These are phyloP conservation scores for Proliferodiscus dingleyae DNA, from an alignment of 2,329 filamentous ascomycete species.

Conservation along the genomic window DNA sequence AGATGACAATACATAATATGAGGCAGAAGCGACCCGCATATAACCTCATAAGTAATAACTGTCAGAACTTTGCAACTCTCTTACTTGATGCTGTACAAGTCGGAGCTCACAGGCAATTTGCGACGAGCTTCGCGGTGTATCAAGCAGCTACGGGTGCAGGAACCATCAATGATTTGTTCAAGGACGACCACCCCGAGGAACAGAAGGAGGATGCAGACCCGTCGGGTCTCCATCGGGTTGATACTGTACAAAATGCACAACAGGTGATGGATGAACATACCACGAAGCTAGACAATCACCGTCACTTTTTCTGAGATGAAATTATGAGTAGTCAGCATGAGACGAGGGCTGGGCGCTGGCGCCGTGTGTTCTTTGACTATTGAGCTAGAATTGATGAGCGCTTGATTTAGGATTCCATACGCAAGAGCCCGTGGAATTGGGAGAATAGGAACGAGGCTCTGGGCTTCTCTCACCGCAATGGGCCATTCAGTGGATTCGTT, in stretches of 20 bases:
- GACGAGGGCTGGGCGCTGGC: too few relatives aligned
- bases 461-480: too few relatives aligned
- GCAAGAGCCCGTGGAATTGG: too few relatives aligned
- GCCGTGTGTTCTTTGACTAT: too few relatives aligned
- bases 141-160: conserved; percentile 45
- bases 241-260: conserved; percentile 44
- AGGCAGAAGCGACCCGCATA: conserved; percentile 45
- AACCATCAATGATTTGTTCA: conserved; percentile 49
- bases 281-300: conserved; percentile 40
- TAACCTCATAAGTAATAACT: conserved; percentile 57
- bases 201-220: conserved; percentile 29
- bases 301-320: conserved; percentile 5
- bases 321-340: too few relatives aligned
- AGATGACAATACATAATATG: conserved; percentile 50
- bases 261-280: conserved; percentile 52
- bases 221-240: conserved; percentile 27
- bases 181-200: conserved; percentile 31
- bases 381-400: too few relatives aligned
- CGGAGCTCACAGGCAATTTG: conserved; percentile 46
- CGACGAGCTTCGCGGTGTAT: conserved; percentile 49
- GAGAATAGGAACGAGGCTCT: too few relatives aligned
- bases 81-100: conserved; percentile 51
- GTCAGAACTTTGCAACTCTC: conserved; percentile 50
- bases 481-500: too few relatives aligned
- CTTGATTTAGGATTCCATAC: too few relatives aligned